Evolutionary conservation across 257 asterid genomes (phyloP), one percentile per base, ranked within the genome.

Genomic region (Solanum gandarillasii): DNA sequence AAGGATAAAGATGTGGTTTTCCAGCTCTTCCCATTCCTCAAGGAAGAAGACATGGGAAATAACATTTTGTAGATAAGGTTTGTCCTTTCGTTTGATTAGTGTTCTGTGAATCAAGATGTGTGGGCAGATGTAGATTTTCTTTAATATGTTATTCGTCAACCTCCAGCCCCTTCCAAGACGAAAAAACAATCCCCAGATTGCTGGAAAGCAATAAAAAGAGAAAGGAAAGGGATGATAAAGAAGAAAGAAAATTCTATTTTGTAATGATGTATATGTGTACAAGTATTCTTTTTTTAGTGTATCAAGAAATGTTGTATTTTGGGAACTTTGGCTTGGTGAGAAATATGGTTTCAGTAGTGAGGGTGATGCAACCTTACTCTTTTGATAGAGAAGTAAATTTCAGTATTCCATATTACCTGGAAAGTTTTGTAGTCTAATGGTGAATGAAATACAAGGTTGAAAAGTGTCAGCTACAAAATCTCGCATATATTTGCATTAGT

Each of bases 21-120:
- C 68, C 65, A 83, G 67, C 88, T 25, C 88, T 32, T 70, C 89
- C 85, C 78, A 39, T 89, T 74, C 79, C 83, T 84, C 85, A 46
- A 79, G 87, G 27, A 86, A 35, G 84, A 67, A 83, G 68, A 41
- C 3, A 18, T 62, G 91, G 90, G 55, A 91, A 74, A 83, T 83
- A 88, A 46, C 90, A 86, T 74, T 87, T 84, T 93, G 95, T 95
- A 92, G 87, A 93, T 95, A 91, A 83, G 9, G 41, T 82, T 48
- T 82, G 86, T 29, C 85, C 41, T 48, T 43, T 46, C 2, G 20
- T 82, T 27, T 48, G 86, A 48, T 48, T 82, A 81, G 70, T 48
- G 85, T 48, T 81, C 14, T 81, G 85, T 48, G 41, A 43, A 29
- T 48, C 41, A 13, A 81, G 68, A 81, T 48, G 85, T 82, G 86